phyloP scores from a whole-genome alignment of 176 grass and related monocot genomes.

The Avena eriantha region DNA sequence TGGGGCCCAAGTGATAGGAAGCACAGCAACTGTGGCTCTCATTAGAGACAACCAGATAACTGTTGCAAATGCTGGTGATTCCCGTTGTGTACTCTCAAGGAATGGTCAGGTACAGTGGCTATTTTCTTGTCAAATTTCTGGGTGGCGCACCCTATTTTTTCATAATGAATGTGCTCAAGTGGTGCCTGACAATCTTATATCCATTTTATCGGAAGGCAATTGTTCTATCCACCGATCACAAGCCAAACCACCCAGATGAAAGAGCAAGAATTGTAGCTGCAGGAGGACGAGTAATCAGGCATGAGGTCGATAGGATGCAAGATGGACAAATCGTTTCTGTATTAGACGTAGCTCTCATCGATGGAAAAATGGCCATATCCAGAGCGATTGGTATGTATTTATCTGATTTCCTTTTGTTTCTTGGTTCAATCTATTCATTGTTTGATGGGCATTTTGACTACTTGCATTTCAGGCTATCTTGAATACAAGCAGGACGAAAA shows the following conservation, averaged over 20 bases:
- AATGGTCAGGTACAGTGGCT: constrained; percentile 33
- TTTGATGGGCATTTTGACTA: background rate
- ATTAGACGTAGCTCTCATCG: background rate
- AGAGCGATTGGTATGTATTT: background rate
- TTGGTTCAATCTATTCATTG: background rate
- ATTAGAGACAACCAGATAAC: constrained; percentile 11
- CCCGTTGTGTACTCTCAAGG: constrained; percentile 38
- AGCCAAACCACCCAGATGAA: background rate
- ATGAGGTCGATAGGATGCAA: background rate
- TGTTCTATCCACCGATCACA: constrained; percentile 18
- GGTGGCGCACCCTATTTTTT: background rate
- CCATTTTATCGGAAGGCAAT: constrained; percentile 17
- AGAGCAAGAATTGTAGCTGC: constrained; percentile 20
- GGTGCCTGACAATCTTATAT: constrained; percentile 28
- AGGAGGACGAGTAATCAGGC: background rate
- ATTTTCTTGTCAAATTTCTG: constrained; percentile 26
- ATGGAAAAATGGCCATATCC: background rate
- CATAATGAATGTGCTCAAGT: background rate
- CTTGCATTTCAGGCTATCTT: constrained; percentile 28
- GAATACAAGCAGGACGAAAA: background rate
- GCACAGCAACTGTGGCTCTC: constrained; percentile 30
- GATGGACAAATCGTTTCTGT: background rate
- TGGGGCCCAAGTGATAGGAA: background rate
- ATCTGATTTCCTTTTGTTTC: background rate
- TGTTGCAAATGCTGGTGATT: constrained; percentile 39